Percentiles rank a stretch among this genome's conserved stretches.
Conservation (phyloP, 2,329 filamentous ascomycete genomes). For the Arthrobotrys entomopaga region DNA sequence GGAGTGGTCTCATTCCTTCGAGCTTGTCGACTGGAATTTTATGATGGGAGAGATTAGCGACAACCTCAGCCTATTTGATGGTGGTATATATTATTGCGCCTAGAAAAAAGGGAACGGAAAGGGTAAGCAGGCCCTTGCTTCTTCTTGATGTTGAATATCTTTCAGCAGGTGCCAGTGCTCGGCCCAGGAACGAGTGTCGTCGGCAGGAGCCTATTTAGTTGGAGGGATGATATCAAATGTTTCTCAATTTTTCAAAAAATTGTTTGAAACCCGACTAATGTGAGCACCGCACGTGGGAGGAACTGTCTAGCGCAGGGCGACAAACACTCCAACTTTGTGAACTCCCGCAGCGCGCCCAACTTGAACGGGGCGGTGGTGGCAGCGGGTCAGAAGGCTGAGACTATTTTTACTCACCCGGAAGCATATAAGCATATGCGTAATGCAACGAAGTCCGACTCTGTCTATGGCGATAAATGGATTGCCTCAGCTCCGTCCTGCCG, state of each 20-base stretch:
- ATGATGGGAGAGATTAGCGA: slow-evolving; percentile 19
- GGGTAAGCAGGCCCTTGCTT: background rate
- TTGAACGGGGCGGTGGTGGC: slow-evolving; percentile 23
- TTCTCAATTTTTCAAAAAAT: background rate
- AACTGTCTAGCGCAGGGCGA: background rate
- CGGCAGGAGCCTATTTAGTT: background rate
- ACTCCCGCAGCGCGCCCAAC: slow-evolving; percentile 9
- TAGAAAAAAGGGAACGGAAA: background rate
- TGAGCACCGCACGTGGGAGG: slow-evolving; percentile 36
- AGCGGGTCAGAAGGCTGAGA: background rate
- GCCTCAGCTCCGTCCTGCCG: background rate
- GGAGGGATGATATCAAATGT: background rate
- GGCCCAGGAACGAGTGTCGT: slow-evolving; percentile 14
- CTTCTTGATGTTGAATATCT: background rate
- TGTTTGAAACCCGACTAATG: slow-evolving; percentile 19
- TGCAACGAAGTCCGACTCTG: background rate
- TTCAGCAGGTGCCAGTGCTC: background rate
- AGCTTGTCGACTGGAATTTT: slow-evolving; percentile 11
- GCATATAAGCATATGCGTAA: background rate
- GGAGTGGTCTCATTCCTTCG: slow-evolving; percentile 26
- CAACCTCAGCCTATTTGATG: background rate
- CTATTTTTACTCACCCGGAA: slow-evolving; percentile 19
- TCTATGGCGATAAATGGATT: background rate
- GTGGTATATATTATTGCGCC: background rate
- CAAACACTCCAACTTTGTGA: slow-evolving; percentile 9